Percentiles rank a stretch among this genome's conserved stretches.
Evolutionary conservation across 2,329 filamentous ascomycete species (phyloP).

Genomic region (Fusarium chuoi): DNA sequence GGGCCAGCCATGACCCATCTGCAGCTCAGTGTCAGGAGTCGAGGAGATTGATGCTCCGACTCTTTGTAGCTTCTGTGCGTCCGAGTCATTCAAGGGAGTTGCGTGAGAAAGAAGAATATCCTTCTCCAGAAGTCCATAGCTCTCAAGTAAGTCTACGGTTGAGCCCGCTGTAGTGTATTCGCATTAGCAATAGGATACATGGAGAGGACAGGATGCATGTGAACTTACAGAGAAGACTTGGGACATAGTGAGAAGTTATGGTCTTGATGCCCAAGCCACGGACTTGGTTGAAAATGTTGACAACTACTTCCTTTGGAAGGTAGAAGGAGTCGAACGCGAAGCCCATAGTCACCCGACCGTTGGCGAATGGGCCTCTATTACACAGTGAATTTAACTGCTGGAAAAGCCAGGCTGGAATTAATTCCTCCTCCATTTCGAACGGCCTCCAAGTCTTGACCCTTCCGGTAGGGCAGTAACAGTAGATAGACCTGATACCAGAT

Average conservation of each 20-base stretch:
- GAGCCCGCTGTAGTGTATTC: background rate
- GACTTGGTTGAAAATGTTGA: background rate
- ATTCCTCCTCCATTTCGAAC: background rate
- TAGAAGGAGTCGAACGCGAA: slow-evolving; percentile 11
- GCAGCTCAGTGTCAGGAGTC: slow-evolving; percentile 4
- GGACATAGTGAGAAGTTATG: slow-evolving; percentile 16
- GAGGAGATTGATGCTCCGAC: slow-evolving; percentile 3
- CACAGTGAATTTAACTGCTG: background rate
- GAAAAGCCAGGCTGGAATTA: background rate
- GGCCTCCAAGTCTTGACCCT: slow-evolving; percentile 17
- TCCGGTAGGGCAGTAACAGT: background rate
- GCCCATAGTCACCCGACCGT: slow-evolving; percentile 4
- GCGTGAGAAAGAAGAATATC: slow-evolving; percentile 15
- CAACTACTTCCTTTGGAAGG: slow-evolving; percentile 7
- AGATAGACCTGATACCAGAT: slow-evolving; percentile 8
- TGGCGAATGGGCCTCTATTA: background rate
- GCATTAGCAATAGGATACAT: fast-evolving
- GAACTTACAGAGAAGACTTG: background rate
- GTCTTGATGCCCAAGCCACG: background rate
- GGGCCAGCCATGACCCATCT: slow-evolving; percentile 15
- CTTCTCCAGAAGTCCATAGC: background rate
- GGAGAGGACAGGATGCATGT: fast-evolving
- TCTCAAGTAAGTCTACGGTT: background rate
- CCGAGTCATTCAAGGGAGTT: background rate
- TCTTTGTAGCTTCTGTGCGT: background rate